These are phyloP conservation scores for Sergeia podlipaevii DNA, from an alignment of 208 protist genomes.

Conservation along the genomic window DNA sequence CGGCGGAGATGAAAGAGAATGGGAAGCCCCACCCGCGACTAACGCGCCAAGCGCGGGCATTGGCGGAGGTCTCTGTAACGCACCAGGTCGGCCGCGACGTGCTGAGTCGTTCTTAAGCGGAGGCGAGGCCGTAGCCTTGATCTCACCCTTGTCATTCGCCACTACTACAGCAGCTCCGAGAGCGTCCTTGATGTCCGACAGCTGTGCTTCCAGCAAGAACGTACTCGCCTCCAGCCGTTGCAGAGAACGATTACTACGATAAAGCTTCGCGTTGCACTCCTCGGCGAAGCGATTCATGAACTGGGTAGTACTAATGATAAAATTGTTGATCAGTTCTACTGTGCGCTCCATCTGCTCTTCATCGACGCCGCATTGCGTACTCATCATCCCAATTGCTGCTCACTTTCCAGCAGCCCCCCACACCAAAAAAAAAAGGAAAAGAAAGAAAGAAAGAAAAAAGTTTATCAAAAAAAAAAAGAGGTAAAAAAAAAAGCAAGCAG, in stretches of 20 bases:
- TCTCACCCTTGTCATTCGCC: slow-evolving; percentile 9
- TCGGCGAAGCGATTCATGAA: slow-evolving; percentile 82
- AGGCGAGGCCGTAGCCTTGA: not conserved
- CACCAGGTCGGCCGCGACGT: slow-evolving; percentile 13
- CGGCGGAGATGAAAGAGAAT: not conserved
- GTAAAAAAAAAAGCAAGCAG: too few species aligned
- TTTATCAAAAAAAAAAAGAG: not conserved
- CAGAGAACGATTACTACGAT: slow-evolving; percentile 30
- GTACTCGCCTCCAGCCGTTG: slow-evolving; percentile 64
- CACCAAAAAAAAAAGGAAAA: not conserved
- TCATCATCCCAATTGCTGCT: slow-evolving; percentile 8
- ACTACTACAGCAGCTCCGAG: slow-evolving; percentile 6
- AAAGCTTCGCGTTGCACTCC: slow-evolving; percentile 65
- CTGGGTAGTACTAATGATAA: slow-evolving; percentile 65
- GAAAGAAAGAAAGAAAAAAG: not conserved
- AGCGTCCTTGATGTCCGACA: slow-evolving; percentile 17
- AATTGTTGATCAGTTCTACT: slow-evolving; percentile 67
- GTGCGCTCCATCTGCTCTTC: slow-evolving; percentile 43
- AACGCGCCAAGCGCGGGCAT: not conserved
- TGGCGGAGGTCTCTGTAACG: not conserved
- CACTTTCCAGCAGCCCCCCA: not conserved
- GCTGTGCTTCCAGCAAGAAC: slow-evolving; percentile 64
- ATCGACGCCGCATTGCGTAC: slow-evolving; percentile 8
- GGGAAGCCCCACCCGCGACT: not conserved
- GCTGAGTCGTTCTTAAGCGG: not conserved